Evolutionary conservation across 2,329 filamentous ascomycete genomes (phyloP), one percentile per base, ranked within the genome.

Genomic region (Aspergillus sp.): DNA sequence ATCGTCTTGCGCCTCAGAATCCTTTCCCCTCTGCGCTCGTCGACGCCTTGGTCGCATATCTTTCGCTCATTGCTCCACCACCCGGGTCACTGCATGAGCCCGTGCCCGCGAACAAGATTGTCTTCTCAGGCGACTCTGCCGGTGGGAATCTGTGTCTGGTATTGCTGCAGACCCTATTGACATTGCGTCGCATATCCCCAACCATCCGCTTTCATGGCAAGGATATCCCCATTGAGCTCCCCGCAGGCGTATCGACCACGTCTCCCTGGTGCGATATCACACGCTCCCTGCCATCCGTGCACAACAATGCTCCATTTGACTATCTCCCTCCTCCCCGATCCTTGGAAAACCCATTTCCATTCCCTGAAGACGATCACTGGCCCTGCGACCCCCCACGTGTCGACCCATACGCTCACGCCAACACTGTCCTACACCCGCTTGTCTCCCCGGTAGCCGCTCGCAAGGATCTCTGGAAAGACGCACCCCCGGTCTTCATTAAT

Each of bases 1-100:
- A 74, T 49, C 66, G 72, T 40, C 63, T 74, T 6, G 71, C 71
- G 3, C 72, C 72, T 11, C 69, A 74, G 40, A 58, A 71, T 34
- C 68, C 72, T 7, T 75, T 74, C 48, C 72, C 72, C 11, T 62
- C 70, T 5, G 68, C 69, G 3, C 53, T 75, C 5, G 60, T 74
- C 33, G 72, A 75, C 51, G 64, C 66, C 27, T 54, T 75, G n/a
- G 58, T 68, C 10, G 65, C 69, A n/a, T 75, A 75, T 46, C 59
- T 75, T 3, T 70, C 67, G 27, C 64, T 75, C 27, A 58, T 74
- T 6, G 63, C 68, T 9, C 72, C 71, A 8, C 70, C 71, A 0
- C 54, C 62, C 9, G 68, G 66, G 9, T 62, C 70, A 12, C 52
- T 67, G 10, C 71, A 74, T 45, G 54, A 62, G 11, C 61, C 72